phyloP scores from a whole-genome alignment of 768 basidiomycete species.

The Suillus occidentalis region DNA sequence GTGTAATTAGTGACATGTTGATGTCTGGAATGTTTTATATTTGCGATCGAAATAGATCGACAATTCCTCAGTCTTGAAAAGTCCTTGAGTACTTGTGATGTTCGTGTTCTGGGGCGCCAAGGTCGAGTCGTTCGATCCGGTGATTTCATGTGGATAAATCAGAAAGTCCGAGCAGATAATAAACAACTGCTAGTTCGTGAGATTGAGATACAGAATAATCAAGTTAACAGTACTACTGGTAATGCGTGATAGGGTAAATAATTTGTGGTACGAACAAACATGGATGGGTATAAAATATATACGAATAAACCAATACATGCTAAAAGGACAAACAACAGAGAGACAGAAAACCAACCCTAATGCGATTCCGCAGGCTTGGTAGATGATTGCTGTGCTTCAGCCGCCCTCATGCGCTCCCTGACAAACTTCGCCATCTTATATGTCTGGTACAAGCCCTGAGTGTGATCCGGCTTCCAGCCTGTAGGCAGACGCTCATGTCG shows the following conservation, averaged over 20 bases:
- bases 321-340: neutral
- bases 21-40: neutral
- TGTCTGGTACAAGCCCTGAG: slow-evolving; percentile 29
- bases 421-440: slow-evolving; percentile 29
- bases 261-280: neutral
- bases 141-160: slow-evolving; percentile 19
- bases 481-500: slow-evolving; percentile 50
- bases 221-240: neutral
- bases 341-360: neutral
- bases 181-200: neutral
- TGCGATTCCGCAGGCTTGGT: neutral
- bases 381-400: slow-evolving; percentile 8
- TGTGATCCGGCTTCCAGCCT: slow-evolving; percentile 33
- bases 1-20: neutral
- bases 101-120: neutral
- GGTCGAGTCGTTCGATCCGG: slow-evolving; percentile 3
- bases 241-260: neutral
- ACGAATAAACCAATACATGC: neutral
- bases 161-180: neutral
- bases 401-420: slow-evolving; percentile 27
- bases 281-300: neutral
- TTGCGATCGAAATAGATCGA: neutral
- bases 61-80: neutral
- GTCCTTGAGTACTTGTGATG: neutral
- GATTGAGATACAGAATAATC: neutral